These are phyloP conservation scores for Cyberlindnera misumaiensis DNA, from an alignment of 805 yeast species.

Conservation along the genomic window DNA sequence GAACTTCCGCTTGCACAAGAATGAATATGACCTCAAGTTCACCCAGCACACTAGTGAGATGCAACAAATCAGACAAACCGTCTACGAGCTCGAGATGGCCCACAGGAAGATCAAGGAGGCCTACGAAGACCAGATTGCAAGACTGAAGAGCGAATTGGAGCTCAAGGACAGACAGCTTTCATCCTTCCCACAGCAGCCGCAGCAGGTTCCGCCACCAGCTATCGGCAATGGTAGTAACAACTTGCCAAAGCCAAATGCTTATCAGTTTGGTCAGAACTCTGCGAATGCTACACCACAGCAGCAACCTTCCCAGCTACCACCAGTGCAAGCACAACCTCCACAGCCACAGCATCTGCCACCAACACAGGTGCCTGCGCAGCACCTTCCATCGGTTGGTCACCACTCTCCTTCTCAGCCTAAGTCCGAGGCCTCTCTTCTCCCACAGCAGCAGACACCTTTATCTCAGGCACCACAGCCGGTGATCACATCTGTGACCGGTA, in stretches of 20 bases:
- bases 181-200: slow-evolving; percentile 29
- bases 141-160: slow-evolving; percentile 82
- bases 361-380: slow-evolving; percentile 25
- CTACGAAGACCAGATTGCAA: slow-evolving; percentile 85
- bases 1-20: slow-evolving; percentile 80
- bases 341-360: slow-evolving; percentile 24
- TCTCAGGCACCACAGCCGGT: slow-evolving; percentile 18
- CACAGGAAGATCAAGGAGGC: slow-evolving; percentile 94
- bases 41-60: slow-evolving; percentile 89
- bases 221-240: slow-evolving; percentile 18
- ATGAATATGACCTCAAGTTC: slow-evolving; percentile 84
- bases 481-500: slow-evolving; percentile 19
- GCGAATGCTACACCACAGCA: slow-evolving; percentile 26
- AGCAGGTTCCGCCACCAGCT: slow-evolving; percentile 21
- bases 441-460: slow-evolving; percentile 12
- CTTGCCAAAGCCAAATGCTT: slow-evolving; percentile 19
- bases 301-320: slow-evolving; percentile 28
- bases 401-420: slow-evolving; percentile 30
- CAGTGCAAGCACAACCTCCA: slow-evolving; percentile 25
- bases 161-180: slow-evolving; percentile 58
- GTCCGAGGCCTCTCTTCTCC: slow-evolving; percentile 15
- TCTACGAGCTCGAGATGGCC: slow-evolving; percentile 87
- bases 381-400: slow-evolving; percentile 17
- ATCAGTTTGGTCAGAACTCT: slow-evolving; percentile 14
- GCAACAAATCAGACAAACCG: slow-evolving; percentile 90